Base-by-base conservation (phyloP, 2,329 filamentous ascomycete species). In the Claviceps sp. region DNA sequence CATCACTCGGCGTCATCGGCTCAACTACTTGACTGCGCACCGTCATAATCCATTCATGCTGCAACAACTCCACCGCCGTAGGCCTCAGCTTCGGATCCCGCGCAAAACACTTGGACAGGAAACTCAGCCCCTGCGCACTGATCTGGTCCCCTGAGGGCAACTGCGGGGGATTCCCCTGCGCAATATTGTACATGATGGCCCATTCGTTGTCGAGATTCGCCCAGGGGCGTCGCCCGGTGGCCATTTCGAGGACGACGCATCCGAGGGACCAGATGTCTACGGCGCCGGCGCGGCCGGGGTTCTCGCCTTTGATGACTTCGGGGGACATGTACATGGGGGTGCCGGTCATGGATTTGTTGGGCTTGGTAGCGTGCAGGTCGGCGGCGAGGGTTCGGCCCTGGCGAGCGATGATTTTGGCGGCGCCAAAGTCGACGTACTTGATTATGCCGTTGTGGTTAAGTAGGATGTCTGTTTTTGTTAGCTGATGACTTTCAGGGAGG, bases 301-400 rank as follows among this genome's bases (percentile, higher is more conserved):
- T 83, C 58, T 90, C 85, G 52, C 93, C 93, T 62, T 90, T 94
- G 72, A 98, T 97, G 42, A 96, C 89, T 72, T 98, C 93, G 5
- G 93, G 93, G 6, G 93, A 97, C 93, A 98, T 98, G 75, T 98
- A 98, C 93, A 98, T 98, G 2, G 93, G 93, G 11, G 93, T 98
- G 59, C 93, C 93, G 20, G 90, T 95, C 84, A 97, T 96, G 38
- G 87, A 93, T 64, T 89, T 86, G 68, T 95, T 90, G 48, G 84
- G 78, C 61, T 79, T 75, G 30, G 76, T 72, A 40, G 78, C 76
- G 24, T 76, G 73, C 50, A 83, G 68, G 60, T 82, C 78, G 14
- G 61, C 60, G 22, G 87, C 81, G 18, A 95, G 73, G 3, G 93
- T 97, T 60, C 89, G 88, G 55, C 90, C 90, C 67, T 96, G 88